These are phyloP conservation scores for Pistacia integerrima DNA, from an alignment of 345 rosid species.

Conservation along the genomic window DNA sequence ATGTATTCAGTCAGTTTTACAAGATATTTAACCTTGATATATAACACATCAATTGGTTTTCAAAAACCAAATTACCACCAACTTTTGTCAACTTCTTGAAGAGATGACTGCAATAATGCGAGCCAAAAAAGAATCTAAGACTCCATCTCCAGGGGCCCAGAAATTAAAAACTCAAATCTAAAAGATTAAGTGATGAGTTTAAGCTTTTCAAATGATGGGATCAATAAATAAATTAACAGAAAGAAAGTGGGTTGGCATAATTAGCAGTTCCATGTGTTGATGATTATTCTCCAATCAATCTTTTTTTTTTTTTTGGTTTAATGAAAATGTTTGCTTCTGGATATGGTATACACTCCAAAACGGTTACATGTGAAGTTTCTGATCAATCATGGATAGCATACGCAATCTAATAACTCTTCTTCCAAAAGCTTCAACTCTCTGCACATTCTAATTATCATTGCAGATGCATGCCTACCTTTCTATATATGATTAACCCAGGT, in stretches of 20 bases:
- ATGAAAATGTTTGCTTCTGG: constrained; percentile 6
- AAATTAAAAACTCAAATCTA: neutral
- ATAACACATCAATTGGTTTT: neutral
- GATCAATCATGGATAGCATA: constrained; percentile 25
- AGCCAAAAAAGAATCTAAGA: neutral
- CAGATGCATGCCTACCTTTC: constrained; percentile 3
- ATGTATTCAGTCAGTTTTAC: neutral
- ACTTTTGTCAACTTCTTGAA: neutral
- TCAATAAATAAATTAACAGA: constrained; percentile 12
- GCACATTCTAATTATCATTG: constrained; percentile 26
- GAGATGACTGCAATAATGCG: neutral
- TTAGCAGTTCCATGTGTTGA: constrained; percentile 20
- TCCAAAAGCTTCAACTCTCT: constrained; percentile 8
- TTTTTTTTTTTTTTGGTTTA: neutral
- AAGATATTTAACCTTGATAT: no score
- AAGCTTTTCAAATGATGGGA: constrained; percentile 12
- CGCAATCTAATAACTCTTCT: constrained; percentile 14
- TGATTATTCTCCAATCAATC: constrained; percentile 36
- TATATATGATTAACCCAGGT: neutral
- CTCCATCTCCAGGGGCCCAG: neutral
- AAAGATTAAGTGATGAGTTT: neutral
- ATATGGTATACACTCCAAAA: constrained; percentile 20
- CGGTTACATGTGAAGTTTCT: constrained; percentile 34
- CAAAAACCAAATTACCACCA: neutral
- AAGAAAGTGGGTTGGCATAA: constrained; percentile 13